Evolutionary conservation across 768 basidiomycete species (phyloP).

Genomic region (Rhodotorula babjevae): DNA sequence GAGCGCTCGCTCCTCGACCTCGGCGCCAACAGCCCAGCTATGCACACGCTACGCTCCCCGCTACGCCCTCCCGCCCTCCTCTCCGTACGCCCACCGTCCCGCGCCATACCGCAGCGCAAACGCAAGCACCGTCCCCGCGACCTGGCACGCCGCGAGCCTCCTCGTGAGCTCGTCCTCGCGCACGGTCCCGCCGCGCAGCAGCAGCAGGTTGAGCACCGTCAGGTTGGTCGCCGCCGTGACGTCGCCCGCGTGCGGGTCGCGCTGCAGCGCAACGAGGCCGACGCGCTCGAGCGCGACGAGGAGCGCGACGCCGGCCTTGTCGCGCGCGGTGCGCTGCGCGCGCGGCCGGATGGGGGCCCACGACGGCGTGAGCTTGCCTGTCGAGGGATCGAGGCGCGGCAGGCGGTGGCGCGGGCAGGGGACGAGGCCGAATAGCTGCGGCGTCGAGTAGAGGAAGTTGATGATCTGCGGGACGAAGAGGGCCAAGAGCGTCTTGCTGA

Average conservation of each 20-base stretch:
- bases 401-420: constrained; percentile 91
- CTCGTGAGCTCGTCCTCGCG: constrained; percentile 72
- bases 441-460: constrained; percentile 91
- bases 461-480: constrained; percentile 98
- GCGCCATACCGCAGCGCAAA: constrained; percentile 86
- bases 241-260: constrained; percentile 55
- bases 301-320: constrained; percentile 46
- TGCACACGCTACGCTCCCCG: too few species aligned
- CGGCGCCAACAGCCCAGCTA: too few species aligned
- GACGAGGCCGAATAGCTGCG: constrained; percentile 89
- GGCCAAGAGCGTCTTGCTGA: constrained; percentile 88
- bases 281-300: constrained; percentile 61
- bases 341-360: constrained; percentile 8
- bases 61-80: constrained; percentile 59
- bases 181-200: constrained; percentile 77
- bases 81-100: constrained; percentile 79
- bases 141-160: constrained; percentile 69
- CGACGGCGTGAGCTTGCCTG: constrained; percentile 66
- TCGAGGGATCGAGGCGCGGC: constrained; percentile 73
- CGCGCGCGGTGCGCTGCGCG: not conserved
- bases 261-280: constrained; percentile 63
- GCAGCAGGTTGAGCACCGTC: constrained; percentile 81
- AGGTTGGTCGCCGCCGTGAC: constrained; percentile 77
- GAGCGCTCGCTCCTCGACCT: too few species aligned
- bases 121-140: constrained; percentile 70